Percentiles rank a stretch among this genome's conserved stretches.
phyloP scores from a whole-genome alignment of 495 filamentous ascomycete genomes.

The Aspergillus incahuasiensis region DNA sequence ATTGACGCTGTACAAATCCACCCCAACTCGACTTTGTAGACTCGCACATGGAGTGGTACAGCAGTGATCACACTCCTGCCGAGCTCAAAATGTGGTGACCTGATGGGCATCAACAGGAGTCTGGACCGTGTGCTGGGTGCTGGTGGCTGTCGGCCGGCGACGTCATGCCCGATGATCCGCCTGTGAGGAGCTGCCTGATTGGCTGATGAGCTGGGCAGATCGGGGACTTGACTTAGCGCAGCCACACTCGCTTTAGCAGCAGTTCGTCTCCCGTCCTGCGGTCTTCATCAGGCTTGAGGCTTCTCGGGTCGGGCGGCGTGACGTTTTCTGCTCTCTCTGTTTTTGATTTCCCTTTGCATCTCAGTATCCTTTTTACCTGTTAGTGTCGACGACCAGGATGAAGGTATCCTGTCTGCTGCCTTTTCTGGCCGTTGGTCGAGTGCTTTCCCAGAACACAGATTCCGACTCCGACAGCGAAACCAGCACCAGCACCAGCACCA shows the following conservation, averaged over 20 bases:
- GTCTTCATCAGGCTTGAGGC: not conserved
- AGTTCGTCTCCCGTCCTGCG: not conserved
- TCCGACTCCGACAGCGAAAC: not conserved
- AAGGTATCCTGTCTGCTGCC: slow-evolving; percentile 16
- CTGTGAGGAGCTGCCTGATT: not conserved
- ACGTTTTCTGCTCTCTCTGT: not conserved
- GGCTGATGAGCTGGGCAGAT: not conserved
- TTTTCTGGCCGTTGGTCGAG: slow-evolving; percentile 11
- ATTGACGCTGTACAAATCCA: too few relatives aligned
- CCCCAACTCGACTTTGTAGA: too few relatives aligned
- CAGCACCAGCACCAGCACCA: not conserved
- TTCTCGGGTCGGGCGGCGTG: not conserved
- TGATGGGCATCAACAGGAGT: not conserved
- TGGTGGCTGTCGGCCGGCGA: not conserved
- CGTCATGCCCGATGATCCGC: slow-evolving; percentile 2
- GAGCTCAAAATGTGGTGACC: slow-evolving; percentile 3
- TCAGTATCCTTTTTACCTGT: not conserved
- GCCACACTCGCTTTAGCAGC: not conserved
- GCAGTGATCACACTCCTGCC: too few relatives aligned
- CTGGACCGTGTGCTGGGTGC: not conserved
- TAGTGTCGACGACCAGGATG: not conserved
- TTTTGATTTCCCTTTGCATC: not conserved
- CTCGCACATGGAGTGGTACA: too few relatives aligned
- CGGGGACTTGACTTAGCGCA: not conserved
- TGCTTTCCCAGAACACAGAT: slow-evolving; percentile 3